Evolutionary conservation across 176 grass and related monocot genomes (phyloP).

Genomic region (Ananas comosus): DNA sequence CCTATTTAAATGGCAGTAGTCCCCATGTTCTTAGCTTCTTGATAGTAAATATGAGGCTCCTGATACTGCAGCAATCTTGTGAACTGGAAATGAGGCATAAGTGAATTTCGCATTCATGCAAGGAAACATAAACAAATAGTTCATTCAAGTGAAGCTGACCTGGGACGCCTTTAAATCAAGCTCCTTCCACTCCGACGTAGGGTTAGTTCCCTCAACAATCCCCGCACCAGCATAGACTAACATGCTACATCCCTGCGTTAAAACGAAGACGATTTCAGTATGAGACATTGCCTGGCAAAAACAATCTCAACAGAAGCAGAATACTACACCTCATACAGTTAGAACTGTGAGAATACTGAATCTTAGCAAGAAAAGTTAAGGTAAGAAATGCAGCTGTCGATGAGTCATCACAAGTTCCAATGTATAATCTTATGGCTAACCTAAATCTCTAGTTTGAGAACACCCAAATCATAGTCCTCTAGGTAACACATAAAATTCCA

Average conservation of each 20-base stretch:
- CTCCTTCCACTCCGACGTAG: constrained; percentile 83
- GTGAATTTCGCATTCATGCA: background rate
- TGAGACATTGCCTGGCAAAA: too few species aligned
- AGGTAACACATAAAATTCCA: too few species aligned
- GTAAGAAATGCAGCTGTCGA: too few species aligned
- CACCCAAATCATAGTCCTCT: too few species aligned
- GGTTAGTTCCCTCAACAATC: constrained; percentile 87
- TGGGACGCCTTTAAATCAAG: constrained; percentile 85
- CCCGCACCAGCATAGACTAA: constrained; percentile 79
- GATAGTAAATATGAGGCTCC: constrained; percentile 38
- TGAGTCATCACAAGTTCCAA: too few species aligned
- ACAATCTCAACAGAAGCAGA: too few species aligned
- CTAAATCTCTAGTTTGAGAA: too few species aligned
- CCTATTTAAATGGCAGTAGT: constrained; percentile 36
- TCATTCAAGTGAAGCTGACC: constrained; percentile 14
- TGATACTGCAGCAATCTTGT: constrained; percentile 57
- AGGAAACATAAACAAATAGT: background rate
- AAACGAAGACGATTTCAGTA: background rate
- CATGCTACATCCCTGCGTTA: constrained; percentile 54
- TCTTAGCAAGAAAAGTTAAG: too few species aligned
- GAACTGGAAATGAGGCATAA: constrained; percentile 40
- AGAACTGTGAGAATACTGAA: too few species aligned
- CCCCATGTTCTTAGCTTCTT: constrained; percentile 46
- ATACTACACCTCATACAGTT: too few species aligned
- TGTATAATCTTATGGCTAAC: too few species aligned